These are phyloP conservation scores for Pythium dissotocum DNA, from an alignment of 352 stramenopile species.

Conservation along the genomic window DNA sequence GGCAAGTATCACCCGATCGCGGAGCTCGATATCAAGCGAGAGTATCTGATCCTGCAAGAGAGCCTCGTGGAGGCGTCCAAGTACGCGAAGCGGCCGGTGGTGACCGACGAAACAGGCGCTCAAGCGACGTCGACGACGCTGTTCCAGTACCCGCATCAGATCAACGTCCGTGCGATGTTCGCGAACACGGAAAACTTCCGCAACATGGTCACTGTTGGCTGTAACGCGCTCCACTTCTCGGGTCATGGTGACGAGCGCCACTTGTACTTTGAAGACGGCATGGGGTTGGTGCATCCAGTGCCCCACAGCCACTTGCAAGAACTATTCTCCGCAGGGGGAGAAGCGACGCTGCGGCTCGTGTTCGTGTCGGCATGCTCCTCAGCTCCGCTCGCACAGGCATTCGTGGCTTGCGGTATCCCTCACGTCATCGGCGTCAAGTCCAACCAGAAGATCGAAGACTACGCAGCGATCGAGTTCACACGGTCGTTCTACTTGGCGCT, in stretches of 20 bases:
- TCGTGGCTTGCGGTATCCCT: slow-evolving; percentile 87
- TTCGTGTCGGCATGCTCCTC: slow-evolving; percentile 85
- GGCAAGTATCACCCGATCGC: slow-evolving; percentile 91
- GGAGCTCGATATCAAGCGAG: slow-evolving; percentile 76
- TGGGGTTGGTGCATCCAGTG: slow-evolving; percentile 79
- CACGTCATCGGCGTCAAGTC: slow-evolving; percentile 90
- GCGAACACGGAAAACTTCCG: slow-evolving; percentile 93
- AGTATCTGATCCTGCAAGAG: slow-evolving; percentile 81
- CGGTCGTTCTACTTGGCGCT: slow-evolving; percentile 80
- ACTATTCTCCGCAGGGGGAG: slow-evolving; percentile 53
- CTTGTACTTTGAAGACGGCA: slow-evolving; percentile 94
- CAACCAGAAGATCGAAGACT: slow-evolving; percentile 87
- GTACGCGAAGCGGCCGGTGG: slow-evolving; percentile 21
- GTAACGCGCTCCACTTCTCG: slow-evolving; percentile 93
- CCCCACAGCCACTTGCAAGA: slow-evolving; percentile 69
- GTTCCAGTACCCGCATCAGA: slow-evolving; percentile 72
- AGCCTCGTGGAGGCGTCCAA: slow-evolving; percentile 69
- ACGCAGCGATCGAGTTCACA: slow-evolving; percentile 85
- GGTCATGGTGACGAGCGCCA: slow-evolving; percentile 92
- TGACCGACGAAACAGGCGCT: slow-evolving; percentile 3
- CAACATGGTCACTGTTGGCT: slow-evolving; percentile 90
- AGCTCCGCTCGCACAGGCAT: slow-evolving; percentile 74
- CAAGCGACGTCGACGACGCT: slow-evolving; percentile 33
- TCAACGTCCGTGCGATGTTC: slow-evolving; percentile 93
- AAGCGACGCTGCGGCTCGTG: slow-evolving; percentile 52